Percentiles rank a stretch among this genome's conserved stretches.
These are phyloP conservation scores for Leucoagaricus sp. DNA, from an alignment of 1,284 basidiomycete species.

Conservation along the genomic window DNA sequence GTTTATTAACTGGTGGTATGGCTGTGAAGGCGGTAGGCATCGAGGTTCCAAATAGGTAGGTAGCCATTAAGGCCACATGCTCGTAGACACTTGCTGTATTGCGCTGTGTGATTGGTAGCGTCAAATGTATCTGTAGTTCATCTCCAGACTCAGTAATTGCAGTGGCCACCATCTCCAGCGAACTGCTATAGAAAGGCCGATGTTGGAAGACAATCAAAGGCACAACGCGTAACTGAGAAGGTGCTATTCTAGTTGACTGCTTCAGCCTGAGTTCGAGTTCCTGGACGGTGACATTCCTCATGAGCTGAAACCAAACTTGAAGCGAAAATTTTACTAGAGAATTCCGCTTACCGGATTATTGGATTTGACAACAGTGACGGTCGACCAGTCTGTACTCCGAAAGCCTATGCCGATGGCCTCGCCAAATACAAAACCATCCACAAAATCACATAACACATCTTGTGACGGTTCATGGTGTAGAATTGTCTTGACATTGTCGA, in stretches of 20 bases:
- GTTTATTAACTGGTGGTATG: constrained; percentile 47
- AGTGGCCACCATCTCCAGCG: constrained; percentile 41
- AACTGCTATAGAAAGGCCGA: constrained; percentile 27
- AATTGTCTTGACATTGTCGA: constrained; percentile 32
- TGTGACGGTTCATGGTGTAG: constrained; percentile 48
- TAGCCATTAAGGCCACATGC: constrained; percentile 46
- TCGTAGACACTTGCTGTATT: constrained; percentile 37
- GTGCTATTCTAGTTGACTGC: constrained; percentile 46
- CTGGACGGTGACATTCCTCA: constrained; percentile 24
- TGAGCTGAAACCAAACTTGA: background rate
- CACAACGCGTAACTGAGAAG: constrained; percentile 60
- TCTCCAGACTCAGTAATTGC: constrained; percentile 26
- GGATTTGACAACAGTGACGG: constrained; percentile 30
- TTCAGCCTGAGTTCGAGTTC: constrained; percentile 40
- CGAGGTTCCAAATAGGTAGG: constrained; percentile 57
- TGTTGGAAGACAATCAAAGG: constrained; percentile 50
- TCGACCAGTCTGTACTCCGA: constrained; percentile 58
- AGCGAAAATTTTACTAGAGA: background rate
- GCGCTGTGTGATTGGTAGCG: constrained; percentile 46
- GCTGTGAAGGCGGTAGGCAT: constrained; percentile 60
- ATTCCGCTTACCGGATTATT: constrained; percentile 17
- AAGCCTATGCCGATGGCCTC: constrained; percentile 64
- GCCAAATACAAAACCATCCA: constrained; percentile 70
- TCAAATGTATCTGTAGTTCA: constrained; percentile 22
- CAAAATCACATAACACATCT: constrained; percentile 61